Evolutionary conservation across 2,329 filamentous ascomycete species (phyloP).

Genomic region (Fusarium mangiferae): DNA sequence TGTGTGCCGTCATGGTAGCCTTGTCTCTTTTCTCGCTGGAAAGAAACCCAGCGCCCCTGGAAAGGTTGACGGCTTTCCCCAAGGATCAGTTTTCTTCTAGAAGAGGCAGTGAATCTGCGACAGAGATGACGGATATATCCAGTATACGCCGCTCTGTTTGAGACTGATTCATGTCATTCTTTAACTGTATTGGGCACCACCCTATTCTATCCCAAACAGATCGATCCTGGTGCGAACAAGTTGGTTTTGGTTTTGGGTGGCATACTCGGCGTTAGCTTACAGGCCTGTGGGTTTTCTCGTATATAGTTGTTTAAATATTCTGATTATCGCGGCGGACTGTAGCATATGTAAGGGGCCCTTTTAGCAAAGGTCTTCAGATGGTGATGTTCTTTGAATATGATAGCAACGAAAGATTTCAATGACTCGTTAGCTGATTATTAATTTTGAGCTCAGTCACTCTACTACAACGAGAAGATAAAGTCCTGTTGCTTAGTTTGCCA

Average conservation of each 20-base stretch:
- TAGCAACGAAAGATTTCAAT: background rate
- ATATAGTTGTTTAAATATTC: background rate
- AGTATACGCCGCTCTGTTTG: conserved; percentile 37
- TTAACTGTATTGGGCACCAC: background rate
- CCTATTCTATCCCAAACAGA: background rate
- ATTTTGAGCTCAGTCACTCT: background rate
- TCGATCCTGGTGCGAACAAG: background rate
- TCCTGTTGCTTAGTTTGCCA: background rate
- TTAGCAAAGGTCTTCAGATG: background rate
- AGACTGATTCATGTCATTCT: background rate
- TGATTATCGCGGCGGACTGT: background rate
- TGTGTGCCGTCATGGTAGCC: conserved; percentile 56
- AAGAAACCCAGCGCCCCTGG: conserved; percentile 51
- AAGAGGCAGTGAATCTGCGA: conserved; percentile 52
- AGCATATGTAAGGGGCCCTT: background rate
- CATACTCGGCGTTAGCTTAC: conserved; percentile 18
- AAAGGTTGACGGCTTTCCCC: conserved; percentile 42
- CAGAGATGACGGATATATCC: conserved; percentile 49
- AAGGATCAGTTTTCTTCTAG: conserved; percentile 45
- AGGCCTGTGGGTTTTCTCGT: background rate
- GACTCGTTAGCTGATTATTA: background rate
- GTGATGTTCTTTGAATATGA: background rate
- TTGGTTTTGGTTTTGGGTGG: conserved; percentile 12
- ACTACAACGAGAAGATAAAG: background rate
- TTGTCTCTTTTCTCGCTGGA: conserved; percentile 58